Evolutionary conservation across 1,139 yeast genomes (phyloP).

Genomic region (Taiozyma sp.): DNA sequence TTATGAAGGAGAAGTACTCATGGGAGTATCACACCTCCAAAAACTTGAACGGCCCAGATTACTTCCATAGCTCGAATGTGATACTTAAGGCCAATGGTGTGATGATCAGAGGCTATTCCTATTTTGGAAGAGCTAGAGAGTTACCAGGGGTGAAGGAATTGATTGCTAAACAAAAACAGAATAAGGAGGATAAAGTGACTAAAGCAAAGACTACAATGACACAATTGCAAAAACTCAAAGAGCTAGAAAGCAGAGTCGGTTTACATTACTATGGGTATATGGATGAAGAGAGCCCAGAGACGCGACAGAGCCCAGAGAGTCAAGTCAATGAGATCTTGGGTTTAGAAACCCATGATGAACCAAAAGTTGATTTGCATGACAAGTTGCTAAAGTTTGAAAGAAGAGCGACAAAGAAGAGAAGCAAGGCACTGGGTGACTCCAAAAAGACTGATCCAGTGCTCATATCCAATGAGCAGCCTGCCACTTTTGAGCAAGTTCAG

Average conservation of each 20-base stretch:
- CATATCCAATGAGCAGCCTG: constrained; percentile 5
- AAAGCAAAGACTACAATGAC: constrained; percentile 21
- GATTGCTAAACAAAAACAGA: constrained; percentile 34
- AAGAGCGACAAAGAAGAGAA: constrained; percentile 14
- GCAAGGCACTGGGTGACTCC: neutral
- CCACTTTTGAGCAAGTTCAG: constrained; percentile 34
- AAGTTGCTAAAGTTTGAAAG: constrained; percentile 18
- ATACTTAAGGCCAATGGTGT: constrained; percentile 11
- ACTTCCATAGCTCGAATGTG: constrained; percentile 28
- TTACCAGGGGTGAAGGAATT: constrained; percentile 68
- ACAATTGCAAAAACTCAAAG: constrained; percentile 12
- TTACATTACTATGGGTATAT: constrained; percentile 45
- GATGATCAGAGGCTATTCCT: constrained; percentile 34
- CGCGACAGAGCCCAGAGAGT: neutral
- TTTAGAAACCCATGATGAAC: constrained; percentile 12
- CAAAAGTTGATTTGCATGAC: constrained; percentile 13
- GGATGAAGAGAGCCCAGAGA: constrained; percentile 28
- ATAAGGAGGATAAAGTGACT: constrained; percentile 21
- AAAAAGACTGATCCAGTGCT: neutral
- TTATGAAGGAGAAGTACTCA: constrained; percentile 60
- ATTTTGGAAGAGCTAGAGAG: constrained; percentile 82
- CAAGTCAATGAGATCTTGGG: constrained; percentile 10
- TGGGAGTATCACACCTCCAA: constrained; percentile 73
- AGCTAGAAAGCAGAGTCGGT: constrained; percentile 25
- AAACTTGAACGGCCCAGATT: constrained; percentile 68